phyloP scores from a whole-genome alignment of 208 protist genomes.

The Lotmaria passim region DNA sequence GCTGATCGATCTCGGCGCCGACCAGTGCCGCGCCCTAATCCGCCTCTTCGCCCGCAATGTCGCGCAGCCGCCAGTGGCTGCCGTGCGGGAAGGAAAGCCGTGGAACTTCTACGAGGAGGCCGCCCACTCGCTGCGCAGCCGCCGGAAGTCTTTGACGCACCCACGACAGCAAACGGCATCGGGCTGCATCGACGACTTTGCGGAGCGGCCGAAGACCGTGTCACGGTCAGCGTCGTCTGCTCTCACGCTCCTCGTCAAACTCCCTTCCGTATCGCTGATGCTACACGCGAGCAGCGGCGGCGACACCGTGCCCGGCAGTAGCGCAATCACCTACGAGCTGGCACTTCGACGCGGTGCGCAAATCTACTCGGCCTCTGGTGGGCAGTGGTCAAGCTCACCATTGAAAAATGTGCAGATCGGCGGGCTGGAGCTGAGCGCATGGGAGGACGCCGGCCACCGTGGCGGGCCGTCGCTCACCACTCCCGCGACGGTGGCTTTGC shows the following conservation, averaged over 20 bases:
- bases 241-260: conserved; percentile 17
- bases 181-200: neutral
- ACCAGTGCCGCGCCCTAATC: conserved; percentile 17
- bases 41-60: conserved; percentile 20
- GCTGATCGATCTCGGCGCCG: conserved; percentile 5
- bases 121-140: neutral
- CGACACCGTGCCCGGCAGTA: neutral
- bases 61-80: conserved; percentile 4
- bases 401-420: conserved; percentile 27
- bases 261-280: conserved; percentile 7
- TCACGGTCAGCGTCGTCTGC: neutral
- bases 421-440: conserved; percentile 17
- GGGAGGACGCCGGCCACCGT: neutral
- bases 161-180: neutral
- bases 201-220: neutral
- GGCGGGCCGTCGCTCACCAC: neutral
- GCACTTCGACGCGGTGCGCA: conserved; percentile 26
- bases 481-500: neutral
- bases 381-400: conserved; percentile 24
- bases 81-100: neutral
- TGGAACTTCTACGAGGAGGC: conserved; percentile 6
- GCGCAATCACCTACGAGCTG: conserved; percentile 20
- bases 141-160: neutral
- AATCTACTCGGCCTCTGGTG: conserved; percentile 26
- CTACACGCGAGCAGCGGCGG: neutral